Conservation (phyloP, 352 stramenopile species). For the Globisporangium paroecandrum region DNA sequence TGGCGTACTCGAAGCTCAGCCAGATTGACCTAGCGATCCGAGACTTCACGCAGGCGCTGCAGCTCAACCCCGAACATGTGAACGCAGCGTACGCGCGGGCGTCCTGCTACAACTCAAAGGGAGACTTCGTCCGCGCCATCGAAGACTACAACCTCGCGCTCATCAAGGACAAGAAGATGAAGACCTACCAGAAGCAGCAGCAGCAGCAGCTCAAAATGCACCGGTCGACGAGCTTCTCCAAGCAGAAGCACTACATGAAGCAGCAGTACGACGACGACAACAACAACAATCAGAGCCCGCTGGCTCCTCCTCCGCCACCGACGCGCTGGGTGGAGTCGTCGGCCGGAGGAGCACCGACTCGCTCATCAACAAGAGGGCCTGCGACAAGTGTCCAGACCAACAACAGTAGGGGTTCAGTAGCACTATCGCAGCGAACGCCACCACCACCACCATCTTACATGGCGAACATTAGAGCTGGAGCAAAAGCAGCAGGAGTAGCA, state of each 20-base stretch:
- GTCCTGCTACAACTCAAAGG: constrained; percentile 85
- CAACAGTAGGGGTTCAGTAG: not conserved
- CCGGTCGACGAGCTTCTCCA: constrained; percentile 17
- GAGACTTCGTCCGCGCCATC: constrained; percentile 81
- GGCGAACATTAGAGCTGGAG: not conserved
- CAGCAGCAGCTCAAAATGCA: constrained; percentile 42
- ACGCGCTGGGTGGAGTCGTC: not conserved
- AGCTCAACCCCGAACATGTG: constrained; percentile 83
- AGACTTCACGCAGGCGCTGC: constrained; percentile 72
- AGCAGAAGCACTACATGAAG: constrained; percentile 32
- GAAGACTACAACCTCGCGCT: constrained; percentile 90
- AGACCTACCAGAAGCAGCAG: constrained; percentile 24
- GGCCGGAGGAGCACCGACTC: not conserved
- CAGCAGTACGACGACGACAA: constrained; percentile 16
- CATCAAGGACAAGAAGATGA: constrained; percentile 64
- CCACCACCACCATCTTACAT: not conserved
- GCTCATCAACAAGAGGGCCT: not conserved
- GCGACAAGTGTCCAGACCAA: not conserved
- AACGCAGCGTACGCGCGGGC: constrained; percentile 85
- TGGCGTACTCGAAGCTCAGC: constrained; percentile 66
- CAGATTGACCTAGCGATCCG: constrained; percentile 71
- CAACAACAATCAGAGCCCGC: constrained; percentile 24
- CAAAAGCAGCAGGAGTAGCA: not conserved
- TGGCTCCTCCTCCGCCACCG: constrained; percentile 5
- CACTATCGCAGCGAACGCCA: not conserved